phyloP scores from a whole-genome alignment of 352 stramenopile species.

The Thraustotheca clavata region DNA sequence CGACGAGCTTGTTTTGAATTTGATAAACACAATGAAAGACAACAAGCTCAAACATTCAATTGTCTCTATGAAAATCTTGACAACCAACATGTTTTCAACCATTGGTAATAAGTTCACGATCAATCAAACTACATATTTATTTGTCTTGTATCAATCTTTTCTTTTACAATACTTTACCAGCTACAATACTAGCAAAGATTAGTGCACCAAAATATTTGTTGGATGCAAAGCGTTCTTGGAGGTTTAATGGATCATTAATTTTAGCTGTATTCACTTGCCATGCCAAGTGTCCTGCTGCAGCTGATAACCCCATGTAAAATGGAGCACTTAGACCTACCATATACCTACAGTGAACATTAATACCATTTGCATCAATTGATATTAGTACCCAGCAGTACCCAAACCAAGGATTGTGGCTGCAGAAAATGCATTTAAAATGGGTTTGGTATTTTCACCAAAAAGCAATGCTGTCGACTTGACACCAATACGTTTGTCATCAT shows the following conservation, averaged over 20 bases:
- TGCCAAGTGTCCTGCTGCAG: conserved; percentile 87
- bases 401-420: conserved; percentile 53
- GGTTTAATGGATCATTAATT: conserved; percentile 89
- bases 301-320: conserved; percentile 86
- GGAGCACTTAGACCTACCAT: conserved; percentile 73
- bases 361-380: background rate
- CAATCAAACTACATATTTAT: background rate
- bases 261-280: conserved; percentile 97
- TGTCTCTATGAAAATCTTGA: background rate
- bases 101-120: background rate
- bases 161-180: conserved; percentile 53
- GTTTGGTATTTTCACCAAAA: conserved; percentile 92
- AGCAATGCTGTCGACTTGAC: conserved; percentile 94
- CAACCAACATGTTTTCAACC: background rate
- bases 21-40: background rate
- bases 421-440: conserved; percentile 85
- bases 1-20: background rate
- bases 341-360: conserved; percentile 25
- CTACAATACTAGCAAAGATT: conserved; percentile 75
- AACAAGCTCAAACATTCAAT: background rate
- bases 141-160: background rate
- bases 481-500: conserved; percentile 93
- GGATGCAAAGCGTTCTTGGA: conserved; percentile 90
- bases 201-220: conserved; percentile 89
- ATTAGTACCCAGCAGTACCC: conserved; percentile 52